Evolutionary conservation across 768 basidiomycete species (phyloP).

Genomic region (Pleurotus citrinopileatus): DNA sequence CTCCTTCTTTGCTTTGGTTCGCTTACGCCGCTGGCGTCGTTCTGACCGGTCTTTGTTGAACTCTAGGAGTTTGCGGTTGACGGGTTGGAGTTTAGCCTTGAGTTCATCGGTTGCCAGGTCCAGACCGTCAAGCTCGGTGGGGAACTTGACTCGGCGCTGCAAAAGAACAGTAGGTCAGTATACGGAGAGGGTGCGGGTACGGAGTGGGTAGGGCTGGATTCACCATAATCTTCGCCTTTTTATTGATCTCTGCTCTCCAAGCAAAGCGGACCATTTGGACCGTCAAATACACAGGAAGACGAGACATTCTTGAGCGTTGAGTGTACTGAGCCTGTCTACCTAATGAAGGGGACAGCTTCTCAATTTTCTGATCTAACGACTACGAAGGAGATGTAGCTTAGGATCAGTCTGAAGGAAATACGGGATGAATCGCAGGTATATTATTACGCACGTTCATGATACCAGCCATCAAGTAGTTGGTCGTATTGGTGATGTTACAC

Average conservation of each 20-base stretch:
- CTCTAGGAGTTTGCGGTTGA: conserved; percentile 70
- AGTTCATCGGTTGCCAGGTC: conserved; percentile 83
- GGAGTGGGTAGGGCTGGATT: conserved; percentile 12
- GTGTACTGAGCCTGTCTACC: conserved; percentile 81
- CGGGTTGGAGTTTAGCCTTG: conserved; percentile 65
- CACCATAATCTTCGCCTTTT: conserved; percentile 98
- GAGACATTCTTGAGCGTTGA: conserved; percentile 75
- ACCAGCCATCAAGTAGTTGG: conserved; percentile 87
- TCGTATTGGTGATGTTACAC: conserved; percentile 85
- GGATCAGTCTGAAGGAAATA: background rate
- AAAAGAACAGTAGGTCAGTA: background rate
- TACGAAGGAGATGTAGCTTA: conserved; percentile 24
- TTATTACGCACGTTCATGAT: conserved; percentile 62
- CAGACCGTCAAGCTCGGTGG: conserved; percentile 80
- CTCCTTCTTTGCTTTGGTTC: conserved; percentile 47
- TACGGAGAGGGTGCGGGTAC: background rate
- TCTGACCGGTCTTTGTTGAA: conserved; percentile 83
- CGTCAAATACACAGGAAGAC: conserved; percentile 81
- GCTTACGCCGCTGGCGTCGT: conserved; percentile 76
- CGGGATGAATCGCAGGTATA: background rate
- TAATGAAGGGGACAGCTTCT: conserved; percentile 79
- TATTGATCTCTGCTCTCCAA: conserved; percentile 87
- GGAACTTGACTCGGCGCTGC: conserved; percentile 90
- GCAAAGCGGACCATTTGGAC: conserved; percentile 97
- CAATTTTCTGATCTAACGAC: conserved; percentile 84